Base-by-base conservation (phyloP, 2,329 filamentous ascomycete species). In the Colletotrichum trifolii region DNA sequence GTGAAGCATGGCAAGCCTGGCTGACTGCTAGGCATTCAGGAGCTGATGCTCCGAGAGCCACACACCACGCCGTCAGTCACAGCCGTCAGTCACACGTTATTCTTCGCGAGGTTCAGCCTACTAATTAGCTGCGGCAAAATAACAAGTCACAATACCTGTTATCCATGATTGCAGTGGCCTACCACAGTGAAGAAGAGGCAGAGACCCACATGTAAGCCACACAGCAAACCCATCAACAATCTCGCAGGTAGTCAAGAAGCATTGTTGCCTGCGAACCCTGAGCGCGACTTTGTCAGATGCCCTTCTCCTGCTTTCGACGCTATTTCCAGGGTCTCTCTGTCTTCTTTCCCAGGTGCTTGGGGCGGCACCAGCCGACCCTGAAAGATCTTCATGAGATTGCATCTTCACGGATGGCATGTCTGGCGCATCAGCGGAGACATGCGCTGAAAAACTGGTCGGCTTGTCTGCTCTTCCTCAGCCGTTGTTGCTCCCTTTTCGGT, bases 291-390 rank as follows among this genome's bases (percentile, higher is more conserved):
- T 25, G 25, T 25, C 25, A 25, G 25, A 25, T 25, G 25, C 25
- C 25, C 25, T 25, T 25, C 4, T 25, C 25, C 25, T 25, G 25
- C 25, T 46, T 48, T 33, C n/a, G 11, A 52, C 34, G 15, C 40
- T 42, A 52, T 52, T 53, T 52, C 40, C 25, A 62, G 62, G 57
- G 62, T 65, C 50, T 36, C 39, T 33, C 36, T 45, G 53, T 38
- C 40, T 36, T 40, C 40, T 36, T 56, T 65, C 33, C 60, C 54
- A 25, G 34, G 10, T 48, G 43, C 12, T 40, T 53, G 48, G 48
- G 40, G 35, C 38, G 50, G 42, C 8, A 8, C n/a, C 38, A 52
- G 46, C 38, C 17, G 17, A 15, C n/a, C 38, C 50, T 10, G 8
- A 47, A 25, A 48, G 25, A 61, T 48, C 13, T 34, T 48, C 34